Conservation (phyloP, 2,329 filamentous ascomycete species). For the Microcyclospora tardicrescens region DNA sequence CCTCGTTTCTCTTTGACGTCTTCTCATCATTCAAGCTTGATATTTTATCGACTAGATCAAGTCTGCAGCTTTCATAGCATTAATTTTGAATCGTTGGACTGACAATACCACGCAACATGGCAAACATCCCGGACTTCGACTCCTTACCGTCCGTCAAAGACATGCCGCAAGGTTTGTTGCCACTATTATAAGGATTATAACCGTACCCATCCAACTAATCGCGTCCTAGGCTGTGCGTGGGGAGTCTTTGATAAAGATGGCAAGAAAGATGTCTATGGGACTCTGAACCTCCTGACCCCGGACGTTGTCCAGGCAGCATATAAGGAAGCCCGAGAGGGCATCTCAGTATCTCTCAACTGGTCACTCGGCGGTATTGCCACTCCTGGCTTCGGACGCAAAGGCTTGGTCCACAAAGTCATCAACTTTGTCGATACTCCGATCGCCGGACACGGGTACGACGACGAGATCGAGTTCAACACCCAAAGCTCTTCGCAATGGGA, state of each 20-base stretch:
- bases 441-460: conserved; percentile 27
- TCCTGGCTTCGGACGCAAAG: conserved; percentile 23
- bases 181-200: not conserved
- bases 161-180: conserved; percentile 25
- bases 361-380: conserved; percentile 23
- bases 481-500: conserved; percentile 37
- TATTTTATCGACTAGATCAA: too few species aligned
- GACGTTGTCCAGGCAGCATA: conserved; percentile 30
- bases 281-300: conserved; percentile 33
- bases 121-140: conserved; percentile 27
- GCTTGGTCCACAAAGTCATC: conserved; percentile 24
- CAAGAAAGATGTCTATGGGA: conserved; percentile 31
- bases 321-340: conserved; percentile 29
- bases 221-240: conserved; percentile 24
- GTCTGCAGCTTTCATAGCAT: too few species aligned
- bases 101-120: conserved; percentile 6
- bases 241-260: conserved; percentile 33
- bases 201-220: conserved; percentile 2
- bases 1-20: too few species aligned
- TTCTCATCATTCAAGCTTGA: too few species aligned
- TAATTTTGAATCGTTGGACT: too few species aligned
- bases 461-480: conserved; percentile 36
- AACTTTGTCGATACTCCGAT: conserved; percentile 24
- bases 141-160: conserved; percentile 28
- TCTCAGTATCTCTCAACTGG: conserved; percentile 31